A percentile compares a stretch with the other conserved stretches of the same genome.
Conservation (phyloP, 1,284 basidiomycete species). For the Pascua sp. region DNA sequence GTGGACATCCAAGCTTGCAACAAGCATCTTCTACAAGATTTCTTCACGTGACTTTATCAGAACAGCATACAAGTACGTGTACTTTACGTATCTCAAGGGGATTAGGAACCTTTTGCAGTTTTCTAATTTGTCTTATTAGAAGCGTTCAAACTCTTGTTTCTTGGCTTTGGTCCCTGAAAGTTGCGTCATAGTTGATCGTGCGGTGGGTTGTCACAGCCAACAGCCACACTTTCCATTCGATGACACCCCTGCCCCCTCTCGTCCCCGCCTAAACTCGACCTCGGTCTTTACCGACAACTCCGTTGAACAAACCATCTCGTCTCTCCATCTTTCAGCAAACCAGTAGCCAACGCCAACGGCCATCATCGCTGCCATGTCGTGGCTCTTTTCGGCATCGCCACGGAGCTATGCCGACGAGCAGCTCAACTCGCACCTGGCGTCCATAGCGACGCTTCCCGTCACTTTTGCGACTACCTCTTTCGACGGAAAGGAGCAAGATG, state of each 20-base stretch:
- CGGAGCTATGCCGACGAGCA: constrained; percentile 45
- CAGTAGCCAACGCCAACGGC: neutral
- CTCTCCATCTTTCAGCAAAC: neutral
- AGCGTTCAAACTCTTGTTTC: too few species aligned
- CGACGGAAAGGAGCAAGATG: too few species aligned
- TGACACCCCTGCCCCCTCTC: neutral
- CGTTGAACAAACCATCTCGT: neutral
- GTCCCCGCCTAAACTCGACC: neutral
- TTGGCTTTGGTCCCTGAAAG: too few species aligned
- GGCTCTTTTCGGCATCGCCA: constrained; percentile 22
- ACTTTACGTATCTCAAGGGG: neutral
- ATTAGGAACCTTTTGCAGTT: too few species aligned
- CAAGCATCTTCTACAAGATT: neutral
- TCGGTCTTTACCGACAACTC: neutral
- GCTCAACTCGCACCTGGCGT: constrained; percentile 35
- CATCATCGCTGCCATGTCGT: constrained; percentile 14
- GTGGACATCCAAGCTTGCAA: neutral
- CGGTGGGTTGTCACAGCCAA: too few species aligned
- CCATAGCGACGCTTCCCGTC: constrained; percentile 42
- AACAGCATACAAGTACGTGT: constrained; percentile 8
- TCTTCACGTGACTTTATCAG: constrained; percentile 3
- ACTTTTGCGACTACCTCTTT: constrained; percentile 3
- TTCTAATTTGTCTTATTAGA: too few species aligned
- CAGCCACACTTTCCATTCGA: neutral
- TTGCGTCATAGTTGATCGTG: too few species aligned